Base-by-base conservation (phyloP, 768 basidiomycete genomes). In the Lactifluus volemus region DNA sequence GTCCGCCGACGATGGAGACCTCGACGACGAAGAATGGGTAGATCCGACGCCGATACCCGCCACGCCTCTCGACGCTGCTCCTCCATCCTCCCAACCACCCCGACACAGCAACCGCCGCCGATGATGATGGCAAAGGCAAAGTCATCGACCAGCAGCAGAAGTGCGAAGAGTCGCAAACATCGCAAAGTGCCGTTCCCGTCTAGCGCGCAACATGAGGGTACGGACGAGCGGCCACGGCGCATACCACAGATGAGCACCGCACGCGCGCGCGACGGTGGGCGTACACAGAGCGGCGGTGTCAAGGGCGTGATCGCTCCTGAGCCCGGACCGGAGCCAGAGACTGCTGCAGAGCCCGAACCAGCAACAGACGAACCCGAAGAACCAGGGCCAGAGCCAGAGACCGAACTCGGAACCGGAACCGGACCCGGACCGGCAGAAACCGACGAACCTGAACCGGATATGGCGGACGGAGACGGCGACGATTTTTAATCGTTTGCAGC, bases 201-300 rank as follows among this genome's bases (percentile, higher is more conserved):
- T 32, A 62, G 53, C 48, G 50, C 56, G 55, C 25, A 25, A 65
- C 65, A n/a, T 25, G 70, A 59, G 39, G 29, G 21, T 3, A 10
- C 17, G 3, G 58, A 59, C 10, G 61, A 64, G 8, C 41, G 42
- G 14, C 49, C 55, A 17, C 55, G 68, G 68, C 70, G 70, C 38
- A 67, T 73, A 64, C 76, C 73, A 60, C 77, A 86, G 73, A 88
- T 90, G 87, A 84, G 88, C 68, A 84, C 79, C 3, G 80, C 84
- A 30, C 80, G 86, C 45, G 89, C 84, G 51, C 77, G 88, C 59
- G 87, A 91, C 71, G 89, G 89, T 3, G 89, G 89, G 42, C 76
- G 89, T 66, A 92, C 89, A 63, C 87, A 89, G 75, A 92, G 89
- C 68, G 89, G 89, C 2, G 89, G 89, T n/a, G 87, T 92, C 34